Base-by-base conservation (phyloP, 1,284 basidiomycete species). In the Tetrapyrgos nigripes region DNA sequence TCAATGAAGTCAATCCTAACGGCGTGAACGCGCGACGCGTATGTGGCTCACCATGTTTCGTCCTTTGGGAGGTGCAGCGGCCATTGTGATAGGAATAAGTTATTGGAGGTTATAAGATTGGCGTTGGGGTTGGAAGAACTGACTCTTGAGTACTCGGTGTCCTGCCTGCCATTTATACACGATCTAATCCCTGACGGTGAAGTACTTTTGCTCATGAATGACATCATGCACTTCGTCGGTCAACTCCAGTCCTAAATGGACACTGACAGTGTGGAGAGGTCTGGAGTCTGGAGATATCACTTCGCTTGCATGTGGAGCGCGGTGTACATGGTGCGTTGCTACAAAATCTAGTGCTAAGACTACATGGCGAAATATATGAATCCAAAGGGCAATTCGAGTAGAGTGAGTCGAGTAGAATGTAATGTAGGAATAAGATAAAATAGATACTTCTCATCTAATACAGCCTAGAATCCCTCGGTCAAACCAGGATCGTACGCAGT, bases 401-500 rank as follows among this genome's bases (percentile, higher is more conserved):
- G n/a, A n/a, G n/a, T n/a, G n/a, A n/a, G n/a, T n/a, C n/a, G n/a
- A n/a, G n/a, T n/a, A n/a, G n/a, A n/a, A n/a, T n/a, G n/a, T n/a
- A n/a, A n/a, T n/a, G n/a, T n/a, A n/a, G n/a, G n/a, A n/a, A n/a
- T n/a, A n/a, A n/a, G n/a, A n/a, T n/a, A n/a, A n/a, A n/a, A n/a
- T n/a, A n/a, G n/a, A n/a, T n/a, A n/a, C n/a, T n/a, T n/a, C n/a
- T n/a, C n/a, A n/a, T n/a, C n/a, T n/a, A n/a, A n/a, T n/a, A n/a
- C n/a, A n/a, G 31, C 8, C 14, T 33, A 14, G 9, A 33, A 14
- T 33, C 14, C 31, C 14, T 14, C 31, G 14, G 14, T 8, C 17
- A 31, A 28, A 26, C 28, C 37, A 3, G 70, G 76, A 59, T 87
- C 84, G 60, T 80, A 86, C 17, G 72, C 69, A 52, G 76, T 73